Percentiles rank a stretch among this genome's conserved stretches.
Evolutionary conservation across 2,329 filamentous ascomycete species (phyloP).

Genomic region (Claviceps sp.): DNA sequence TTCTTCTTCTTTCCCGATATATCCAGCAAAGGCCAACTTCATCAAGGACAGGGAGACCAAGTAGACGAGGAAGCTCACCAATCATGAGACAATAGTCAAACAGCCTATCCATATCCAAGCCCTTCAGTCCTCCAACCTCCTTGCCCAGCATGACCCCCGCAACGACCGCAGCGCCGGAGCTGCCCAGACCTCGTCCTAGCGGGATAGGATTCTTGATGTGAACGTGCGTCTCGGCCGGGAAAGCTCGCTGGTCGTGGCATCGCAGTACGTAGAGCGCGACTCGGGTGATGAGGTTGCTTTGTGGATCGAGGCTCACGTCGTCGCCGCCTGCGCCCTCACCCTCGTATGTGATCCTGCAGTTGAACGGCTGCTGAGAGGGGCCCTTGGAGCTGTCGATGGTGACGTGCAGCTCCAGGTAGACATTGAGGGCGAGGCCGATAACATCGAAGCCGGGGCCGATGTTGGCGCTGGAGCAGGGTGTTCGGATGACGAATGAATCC

Average conservation of each 20-base stretch:
- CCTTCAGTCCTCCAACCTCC: slow-evolving; percentile 66
- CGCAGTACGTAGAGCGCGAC: slow-evolving; percentile 89
- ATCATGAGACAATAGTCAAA: slow-evolving; percentile 98
- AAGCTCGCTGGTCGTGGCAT: slow-evolving; percentile 76
- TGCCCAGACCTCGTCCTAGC: slow-evolving; percentile 82
- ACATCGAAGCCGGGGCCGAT: slow-evolving; percentile 97
- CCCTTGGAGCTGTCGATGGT: slow-evolving; percentile 50
- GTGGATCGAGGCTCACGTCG: slow-evolving; percentile 70
- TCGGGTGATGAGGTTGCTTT: slow-evolving; percentile 84
- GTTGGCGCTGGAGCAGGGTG: slow-evolving; percentile 92
- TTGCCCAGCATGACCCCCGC: slow-evolving; percentile 89
- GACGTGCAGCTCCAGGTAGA: slow-evolving; percentile 84
- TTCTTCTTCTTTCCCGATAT: background rate
- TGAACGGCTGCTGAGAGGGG: slow-evolving; percentile 49
- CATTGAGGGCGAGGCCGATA: slow-evolving; percentile 84
- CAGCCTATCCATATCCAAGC: slow-evolving; percentile 64
- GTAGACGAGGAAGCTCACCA: slow-evolving; percentile 32
- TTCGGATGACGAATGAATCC: slow-evolving; percentile 59
- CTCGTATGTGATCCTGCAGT: slow-evolving; percentile 86
- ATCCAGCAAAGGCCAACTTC: background rate
- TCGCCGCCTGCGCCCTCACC: slow-evolving; percentile 58
- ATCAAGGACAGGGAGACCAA: background rate
- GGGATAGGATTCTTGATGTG: slow-evolving; percentile 96
- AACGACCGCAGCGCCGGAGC: slow-evolving; percentile 87
- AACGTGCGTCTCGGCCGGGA: slow-evolving; percentile 76